Evolutionary conservation across 2,329 filamentous ascomycete species (phyloP).

Genomic region (Lachnellula arida): DNA sequence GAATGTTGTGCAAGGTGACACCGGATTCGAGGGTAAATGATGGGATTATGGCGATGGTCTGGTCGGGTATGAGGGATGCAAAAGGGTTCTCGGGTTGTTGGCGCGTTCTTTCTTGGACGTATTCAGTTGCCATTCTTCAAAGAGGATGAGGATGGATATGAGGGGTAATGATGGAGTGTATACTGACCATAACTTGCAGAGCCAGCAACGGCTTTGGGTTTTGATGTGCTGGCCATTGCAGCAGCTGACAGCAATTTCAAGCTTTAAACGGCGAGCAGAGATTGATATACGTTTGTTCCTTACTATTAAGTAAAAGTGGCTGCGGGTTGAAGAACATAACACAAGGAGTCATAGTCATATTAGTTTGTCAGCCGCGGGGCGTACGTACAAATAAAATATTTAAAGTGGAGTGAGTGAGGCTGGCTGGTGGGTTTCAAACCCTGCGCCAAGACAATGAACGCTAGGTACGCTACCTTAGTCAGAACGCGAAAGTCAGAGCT

Average conservation of each 20-base stretch:
- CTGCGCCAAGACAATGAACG: too few relatives aligned
- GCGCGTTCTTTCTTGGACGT: constrained; percentile 32
- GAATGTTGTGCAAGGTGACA: constrained; percentile 71
- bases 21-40: constrained; percentile 92
- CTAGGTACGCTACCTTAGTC: too few relatives aligned
- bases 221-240: constrained; percentile 1
- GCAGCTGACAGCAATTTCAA: background rate
- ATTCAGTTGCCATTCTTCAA: constrained; percentile 52
- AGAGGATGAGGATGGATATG: constrained; percentile 5
- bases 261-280: background rate
- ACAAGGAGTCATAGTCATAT: too few relatives aligned
- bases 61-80: constrained; percentile 77
- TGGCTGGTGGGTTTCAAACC: too few relatives aligned
- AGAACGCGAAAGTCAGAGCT: too few relatives aligned
- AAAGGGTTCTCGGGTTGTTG: constrained; percentile 78
- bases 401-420: too few relatives aligned
- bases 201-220: background rate
- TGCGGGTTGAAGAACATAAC: too few relatives aligned
- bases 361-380: too few relatives aligned
- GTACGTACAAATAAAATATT: too few relatives aligned
- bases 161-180: background rate
- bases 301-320: too few relatives aligned
- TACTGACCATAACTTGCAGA: constrained; percentile 27
- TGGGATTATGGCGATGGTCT: constrained; percentile 80
- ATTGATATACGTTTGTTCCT: background rate